These are phyloP conservation scores for Stephanodiscus minutulus DNA, from an alignment of 108 stramenopile species.

Conservation along the genomic window DNA sequence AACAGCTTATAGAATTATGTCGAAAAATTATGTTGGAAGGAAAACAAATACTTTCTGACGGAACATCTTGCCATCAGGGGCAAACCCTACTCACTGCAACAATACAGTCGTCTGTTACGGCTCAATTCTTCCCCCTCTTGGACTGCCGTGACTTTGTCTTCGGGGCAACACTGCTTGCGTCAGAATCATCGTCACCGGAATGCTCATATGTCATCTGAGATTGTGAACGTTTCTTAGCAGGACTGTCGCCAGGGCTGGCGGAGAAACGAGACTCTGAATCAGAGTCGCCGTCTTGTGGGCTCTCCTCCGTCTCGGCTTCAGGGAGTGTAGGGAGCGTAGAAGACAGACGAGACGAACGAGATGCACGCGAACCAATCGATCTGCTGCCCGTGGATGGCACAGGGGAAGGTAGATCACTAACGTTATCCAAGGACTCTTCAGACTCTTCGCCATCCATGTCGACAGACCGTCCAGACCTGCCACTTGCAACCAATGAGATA, in stretches of 20 bases:
- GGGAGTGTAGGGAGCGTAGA: conserved; percentile 30
- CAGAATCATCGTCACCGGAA: conserved; percentile 5
- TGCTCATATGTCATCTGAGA: conserved; percentile 20
- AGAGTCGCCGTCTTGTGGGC: conserved; percentile 18
- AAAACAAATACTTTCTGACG: neutral
- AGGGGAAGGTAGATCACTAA: conserved; percentile 23
- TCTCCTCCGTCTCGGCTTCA: conserved; percentile 21
- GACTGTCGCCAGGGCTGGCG: conserved; percentile 9
- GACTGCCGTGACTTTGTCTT: neutral
- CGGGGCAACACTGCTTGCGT: neutral
- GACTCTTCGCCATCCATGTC: conserved; percentile 9
- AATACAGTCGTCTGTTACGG: neutral
- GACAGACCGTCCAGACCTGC: neutral
- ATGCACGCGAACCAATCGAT: conserved; percentile 21
- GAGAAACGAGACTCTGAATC: conserved; percentile 14
- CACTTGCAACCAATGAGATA: conserved; percentile 12
- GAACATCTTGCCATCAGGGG: neutral
- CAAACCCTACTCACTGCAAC: neutral
- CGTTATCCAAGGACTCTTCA: conserved; percentile 22
- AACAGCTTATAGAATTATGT: conserved; percentile 7
- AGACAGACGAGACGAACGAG: conserved; percentile 17
- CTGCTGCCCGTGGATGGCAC: conserved; percentile 16
- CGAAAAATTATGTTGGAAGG: neutral
- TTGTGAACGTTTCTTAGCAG: conserved; percentile 1
- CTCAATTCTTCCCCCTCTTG: conserved; percentile 7